Conservation (phyloP, 2,329 filamentous ascomycete species). For the Phyllosticta citrichinensis region DNA sequence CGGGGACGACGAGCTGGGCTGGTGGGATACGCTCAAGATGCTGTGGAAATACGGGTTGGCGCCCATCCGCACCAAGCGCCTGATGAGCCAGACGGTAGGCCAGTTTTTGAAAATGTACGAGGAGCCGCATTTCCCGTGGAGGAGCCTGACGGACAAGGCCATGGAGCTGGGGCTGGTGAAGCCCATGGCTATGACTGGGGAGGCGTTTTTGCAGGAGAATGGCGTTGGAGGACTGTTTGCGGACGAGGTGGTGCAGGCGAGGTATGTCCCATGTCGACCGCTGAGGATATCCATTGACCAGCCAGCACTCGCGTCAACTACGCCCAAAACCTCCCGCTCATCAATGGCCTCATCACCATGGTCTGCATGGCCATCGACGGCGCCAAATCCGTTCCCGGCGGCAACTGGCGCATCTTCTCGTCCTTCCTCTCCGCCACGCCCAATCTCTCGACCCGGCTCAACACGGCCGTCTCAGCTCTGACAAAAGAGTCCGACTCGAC, state of each 20-base stretch:
- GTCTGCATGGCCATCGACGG: slow-evolving; percentile 85
- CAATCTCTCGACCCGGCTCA: slow-evolving; percentile 46
- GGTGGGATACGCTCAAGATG: slow-evolving; percentile 73
- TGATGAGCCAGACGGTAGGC: slow-evolving; percentile 61
- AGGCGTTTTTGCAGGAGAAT: slow-evolving; percentile 59
- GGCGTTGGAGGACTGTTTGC: slow-evolving; percentile 59
- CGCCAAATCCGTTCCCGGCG: slow-evolving; percentile 66
- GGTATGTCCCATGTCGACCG: slow-evolving; percentile 14
- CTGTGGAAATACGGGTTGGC: slow-evolving; percentile 78
- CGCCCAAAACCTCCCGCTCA: slow-evolving; percentile 73
- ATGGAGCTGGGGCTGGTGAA: slow-evolving; percentile 57
- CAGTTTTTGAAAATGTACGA: slow-evolving; percentile 76
- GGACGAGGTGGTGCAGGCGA: slow-evolving; percentile 74
- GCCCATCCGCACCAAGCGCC: slow-evolving; percentile 60
- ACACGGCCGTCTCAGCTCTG: slow-evolving; percentile 52
- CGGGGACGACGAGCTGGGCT: slow-evolving; percentile 50
- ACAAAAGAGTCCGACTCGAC: slow-evolving; percentile 23
- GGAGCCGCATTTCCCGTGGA: slow-evolving; percentile 73
- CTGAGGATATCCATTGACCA: background rate
- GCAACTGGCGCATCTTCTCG: slow-evolving; percentile 94
- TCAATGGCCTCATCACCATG: slow-evolving; percentile 86
- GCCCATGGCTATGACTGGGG: slow-evolving; percentile 61
- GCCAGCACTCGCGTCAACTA: slow-evolving; percentile 82
- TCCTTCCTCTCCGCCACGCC: slow-evolving; percentile 44
- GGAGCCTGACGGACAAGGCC: slow-evolving; percentile 59